A percentile compares a stretch with the other conserved stretches of the same genome.
Evolutionary conservation across 2,329 filamentous ascomycete genomes (phyloP).

Genomic region (Moelleriella libera): DNA sequence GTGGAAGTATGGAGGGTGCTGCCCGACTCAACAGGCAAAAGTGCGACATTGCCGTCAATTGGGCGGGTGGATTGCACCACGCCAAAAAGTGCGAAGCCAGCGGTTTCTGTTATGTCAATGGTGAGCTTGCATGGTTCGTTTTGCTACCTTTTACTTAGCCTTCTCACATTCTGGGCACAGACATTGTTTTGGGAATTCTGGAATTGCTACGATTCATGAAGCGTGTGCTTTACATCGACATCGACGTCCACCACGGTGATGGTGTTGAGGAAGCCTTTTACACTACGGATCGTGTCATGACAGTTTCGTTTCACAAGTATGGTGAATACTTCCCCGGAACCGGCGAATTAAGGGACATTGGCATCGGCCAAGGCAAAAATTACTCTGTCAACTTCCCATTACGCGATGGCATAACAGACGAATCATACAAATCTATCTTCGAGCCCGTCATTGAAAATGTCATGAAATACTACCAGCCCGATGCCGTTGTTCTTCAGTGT

Average conservation of each 20-base stretch:
- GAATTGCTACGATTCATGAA: conserved; percentile 83
- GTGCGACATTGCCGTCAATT: conserved; percentile 95
- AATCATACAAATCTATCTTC: conserved; percentile 82
- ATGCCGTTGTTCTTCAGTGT: conserved; percentile 90
- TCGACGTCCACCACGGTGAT: conserved; percentile 88
- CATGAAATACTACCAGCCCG: conserved; percentile 76
- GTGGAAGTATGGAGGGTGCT: conserved; percentile 86
- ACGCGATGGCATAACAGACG: conserved; percentile 82
- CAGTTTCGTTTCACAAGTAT: conserved; percentile 91
- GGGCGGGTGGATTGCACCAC: conserved; percentile 93
- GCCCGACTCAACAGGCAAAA: conserved; percentile 80
- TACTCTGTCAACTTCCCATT: conserved; percentile 87
- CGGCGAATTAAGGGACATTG: conserved; percentile 73
- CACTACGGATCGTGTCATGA: conserved; percentile 85
- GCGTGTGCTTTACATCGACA: conserved; percentile 94
- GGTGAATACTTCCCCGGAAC: conserved; percentile 93
- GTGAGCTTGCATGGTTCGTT: conserved; percentile 28
- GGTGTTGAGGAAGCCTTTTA: conserved; percentile 91
- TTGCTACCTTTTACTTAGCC: background rate
- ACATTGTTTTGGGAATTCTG: conserved; percentile 91
- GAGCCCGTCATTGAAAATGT: conserved; percentile 77
- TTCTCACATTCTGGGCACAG: conserved; percentile 25
- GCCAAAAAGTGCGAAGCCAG: conserved; percentile 94
- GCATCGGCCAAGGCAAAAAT: conserved; percentile 76
- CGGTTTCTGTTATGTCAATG: conserved; percentile 98